Evolutionary conservation across 2,329 filamentous ascomycete species (phyloP).

Genomic region (Neocatenulostroma microsporum): DNA sequence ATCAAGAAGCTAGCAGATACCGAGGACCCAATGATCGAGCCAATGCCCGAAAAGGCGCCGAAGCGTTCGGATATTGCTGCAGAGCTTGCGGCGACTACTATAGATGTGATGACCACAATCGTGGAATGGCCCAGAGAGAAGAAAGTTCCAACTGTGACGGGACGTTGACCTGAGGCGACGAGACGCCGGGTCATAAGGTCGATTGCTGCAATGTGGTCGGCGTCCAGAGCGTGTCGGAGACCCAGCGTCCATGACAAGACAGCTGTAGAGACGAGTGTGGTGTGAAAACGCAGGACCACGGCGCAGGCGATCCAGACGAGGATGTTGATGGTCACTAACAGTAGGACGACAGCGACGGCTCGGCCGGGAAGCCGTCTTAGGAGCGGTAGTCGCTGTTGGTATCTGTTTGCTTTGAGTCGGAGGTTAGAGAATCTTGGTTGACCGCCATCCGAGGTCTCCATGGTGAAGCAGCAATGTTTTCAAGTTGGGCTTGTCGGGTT

Average conservation of each 20-base stretch:
- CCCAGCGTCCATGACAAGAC: slow-evolving; percentile 83
- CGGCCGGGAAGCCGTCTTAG: slow-evolving; percentile 50
- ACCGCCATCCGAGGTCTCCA: not conserved
- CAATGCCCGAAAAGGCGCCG: slow-evolving; percentile 68
- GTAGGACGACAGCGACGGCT: slow-evolving; percentile 50
- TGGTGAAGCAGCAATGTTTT: too few relatives aligned
- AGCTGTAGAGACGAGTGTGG: slow-evolving; percentile 64
- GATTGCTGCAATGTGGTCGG: slow-evolving; percentile 89
- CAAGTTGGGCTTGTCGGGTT: too few relatives aligned
- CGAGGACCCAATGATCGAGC: slow-evolving; percentile 81
- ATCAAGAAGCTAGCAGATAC: slow-evolving; percentile 79
- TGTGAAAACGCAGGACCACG: slow-evolving; percentile 43
- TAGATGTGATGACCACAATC: slow-evolving; percentile 81
- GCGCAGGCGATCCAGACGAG: slow-evolving; percentile 52
- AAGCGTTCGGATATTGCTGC: slow-evolving; percentile 76
- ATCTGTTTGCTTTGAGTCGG: slow-evolving; percentile 22
- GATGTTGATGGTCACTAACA: slow-evolving; percentile 48
- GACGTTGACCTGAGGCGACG: slow-evolving; percentile 73
- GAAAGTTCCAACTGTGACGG: slow-evolving; percentile 87
- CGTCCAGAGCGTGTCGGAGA: slow-evolving; percentile 89
- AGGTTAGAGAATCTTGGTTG: slow-evolving; percentile 10
- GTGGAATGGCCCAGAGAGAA: slow-evolving; percentile 93
- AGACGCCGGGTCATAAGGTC: slow-evolving; percentile 90
- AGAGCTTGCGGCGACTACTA: slow-evolving; percentile 85
- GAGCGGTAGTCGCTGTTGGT: slow-evolving; percentile 48